Base-by-base conservation (phyloP, 176 grass and related monocot species). In the Oryza officinalis region DNA sequence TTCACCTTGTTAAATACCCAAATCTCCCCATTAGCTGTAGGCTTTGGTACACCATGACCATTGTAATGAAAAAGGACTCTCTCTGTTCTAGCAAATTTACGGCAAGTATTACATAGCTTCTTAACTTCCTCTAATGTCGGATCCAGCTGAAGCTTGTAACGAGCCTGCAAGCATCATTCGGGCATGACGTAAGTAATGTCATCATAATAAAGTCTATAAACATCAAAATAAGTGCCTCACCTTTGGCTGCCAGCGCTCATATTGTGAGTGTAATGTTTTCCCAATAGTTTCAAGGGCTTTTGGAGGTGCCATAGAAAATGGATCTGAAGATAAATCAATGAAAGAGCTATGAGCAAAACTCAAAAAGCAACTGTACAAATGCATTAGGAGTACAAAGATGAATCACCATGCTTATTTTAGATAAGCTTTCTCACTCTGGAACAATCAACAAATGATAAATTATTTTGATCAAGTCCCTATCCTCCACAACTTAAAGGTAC, bases 41-140 rank as follows among this genome's bases (percentile, higher is more conserved):
- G 96, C 49, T 92, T 99, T 85, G 93, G 96, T 67, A 99, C 96
- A 40, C 96, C 96, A 28, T 99, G 96, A 46, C 96, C 96, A 86
- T 99, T 99, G 47, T 99, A 99, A 86, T 99, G 93, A 77, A 99
- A 99, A 87, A 99, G 88, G 23, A 99, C 96, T 80, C 96, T 95
- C 70, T 99, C 96, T 83, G 96, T 90, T 89, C 67, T 90, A 80
- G 96, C 96, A 92, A 96, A 99, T 90, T 96, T 99, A 61, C 93
- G 93, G 83, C 93, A 99, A 41, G 93, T 94, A 72, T 76, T 89
- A 78, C 96, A 99, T 61, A 99, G 96, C 78, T 99, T 99, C 86
- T 99, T 96, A 33, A 99, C 89, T 82, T 99, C 96, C 72, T 99
- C 96, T 30, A 96, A 86, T 27, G 96, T 96, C 35, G 96, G 96